A percentile compares a stretch with the other conserved stretches of the same genome.
Evolutionary conservation across 2,329 filamentous ascomycete genomes (phyloP).

Genomic region (Colletotrichum sp.): DNA sequence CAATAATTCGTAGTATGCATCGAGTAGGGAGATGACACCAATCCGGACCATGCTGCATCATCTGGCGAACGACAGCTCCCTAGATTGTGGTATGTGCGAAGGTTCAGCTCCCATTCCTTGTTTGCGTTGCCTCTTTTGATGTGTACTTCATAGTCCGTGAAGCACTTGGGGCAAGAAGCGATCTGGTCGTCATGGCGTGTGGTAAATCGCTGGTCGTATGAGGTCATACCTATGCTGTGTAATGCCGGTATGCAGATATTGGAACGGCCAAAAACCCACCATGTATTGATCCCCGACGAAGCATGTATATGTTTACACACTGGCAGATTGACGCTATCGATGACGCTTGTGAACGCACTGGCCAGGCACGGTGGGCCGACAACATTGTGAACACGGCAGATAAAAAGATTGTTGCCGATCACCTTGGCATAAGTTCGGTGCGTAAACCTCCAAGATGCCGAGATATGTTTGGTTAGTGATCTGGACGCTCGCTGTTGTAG

Average conservation of each 20-base stretch:
- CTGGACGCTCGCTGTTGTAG: background rate
- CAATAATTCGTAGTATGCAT: accelerated
- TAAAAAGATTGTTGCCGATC: background rate
- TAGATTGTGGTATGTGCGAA: background rate
- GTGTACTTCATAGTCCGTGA: background rate
- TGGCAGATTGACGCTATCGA: accelerated
- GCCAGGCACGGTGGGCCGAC: background rate
- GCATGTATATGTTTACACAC: background rate
- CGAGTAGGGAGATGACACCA: background rate
- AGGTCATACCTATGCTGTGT: background rate
- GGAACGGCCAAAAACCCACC: too few species aligned
- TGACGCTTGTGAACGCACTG: background rate
- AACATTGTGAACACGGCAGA: background rate
- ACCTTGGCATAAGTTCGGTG: background rate
- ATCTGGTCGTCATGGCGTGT: background rate
- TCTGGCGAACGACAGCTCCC: background rate
- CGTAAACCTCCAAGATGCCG: background rate
- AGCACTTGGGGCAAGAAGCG: background rate
- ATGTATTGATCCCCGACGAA: background rate
- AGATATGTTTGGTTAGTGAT: background rate
- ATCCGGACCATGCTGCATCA: accelerated
- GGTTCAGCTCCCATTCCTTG: background rate
- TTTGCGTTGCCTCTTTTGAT: background rate
- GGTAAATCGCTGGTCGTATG: too few species aligned
- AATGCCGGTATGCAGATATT: background rate